Evolutionary conservation across 2,329 filamentous ascomycete genomes (phyloP).

Genomic region (Pleurostoma richardsiae): DNA sequence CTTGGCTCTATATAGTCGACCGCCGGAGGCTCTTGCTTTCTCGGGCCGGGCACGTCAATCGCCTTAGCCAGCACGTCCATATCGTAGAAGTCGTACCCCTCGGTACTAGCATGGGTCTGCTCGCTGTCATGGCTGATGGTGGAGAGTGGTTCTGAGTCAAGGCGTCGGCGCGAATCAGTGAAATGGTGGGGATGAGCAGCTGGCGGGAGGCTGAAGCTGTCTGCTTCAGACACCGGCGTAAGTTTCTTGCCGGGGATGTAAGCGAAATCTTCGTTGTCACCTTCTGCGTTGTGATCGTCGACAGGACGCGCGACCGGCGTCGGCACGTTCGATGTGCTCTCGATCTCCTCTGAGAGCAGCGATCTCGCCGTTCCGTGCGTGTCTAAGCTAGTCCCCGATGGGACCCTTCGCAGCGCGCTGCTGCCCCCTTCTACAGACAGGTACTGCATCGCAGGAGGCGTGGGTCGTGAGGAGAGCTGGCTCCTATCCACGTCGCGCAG

Average conservation of each 20-base stretch:
- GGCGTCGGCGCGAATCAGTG: slow-evolving; percentile 29
- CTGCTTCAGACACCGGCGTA: slow-evolving; percentile 44
- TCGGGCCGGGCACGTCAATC: slow-evolving; percentile 45
- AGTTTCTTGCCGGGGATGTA: slow-evolving; percentile 31
- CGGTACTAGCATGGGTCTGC: slow-evolving; percentile 41
- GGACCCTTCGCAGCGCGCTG: neutral
- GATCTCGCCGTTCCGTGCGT: slow-evolving; percentile 30
- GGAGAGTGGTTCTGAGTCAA: slow-evolving; percentile 46
- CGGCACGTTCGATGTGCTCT: slow-evolving; percentile 58
- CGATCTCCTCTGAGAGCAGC: slow-evolving; percentile 49
- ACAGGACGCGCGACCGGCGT: slow-evolving; percentile 54
- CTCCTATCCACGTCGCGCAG: slow-evolving; percentile 1
- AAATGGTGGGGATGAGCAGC: slow-evolving; percentile 28
- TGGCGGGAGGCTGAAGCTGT: slow-evolving; percentile 45
- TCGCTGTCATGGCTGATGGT: slow-evolving; percentile 45
- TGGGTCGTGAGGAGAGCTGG: neutral
- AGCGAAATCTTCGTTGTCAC: slow-evolving; percentile 14
- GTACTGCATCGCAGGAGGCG: neutral
- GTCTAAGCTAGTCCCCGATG: slow-evolving; percentile 24
- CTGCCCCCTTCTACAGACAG: neutral
- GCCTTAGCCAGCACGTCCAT: slow-evolving; percentile 46
- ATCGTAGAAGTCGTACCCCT: slow-evolving; percentile 64
- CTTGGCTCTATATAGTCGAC: slow-evolving; percentile 26
- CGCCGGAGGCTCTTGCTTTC: slow-evolving; percentile 29
- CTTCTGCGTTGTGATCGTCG: slow-evolving; percentile 24